Percentiles rank a stretch among this genome's conserved stretches.
Evolutionary conservation across 2,329 filamentous ascomycete genomes (phyloP).

Genomic region (Hypoxylon sp.): DNA sequence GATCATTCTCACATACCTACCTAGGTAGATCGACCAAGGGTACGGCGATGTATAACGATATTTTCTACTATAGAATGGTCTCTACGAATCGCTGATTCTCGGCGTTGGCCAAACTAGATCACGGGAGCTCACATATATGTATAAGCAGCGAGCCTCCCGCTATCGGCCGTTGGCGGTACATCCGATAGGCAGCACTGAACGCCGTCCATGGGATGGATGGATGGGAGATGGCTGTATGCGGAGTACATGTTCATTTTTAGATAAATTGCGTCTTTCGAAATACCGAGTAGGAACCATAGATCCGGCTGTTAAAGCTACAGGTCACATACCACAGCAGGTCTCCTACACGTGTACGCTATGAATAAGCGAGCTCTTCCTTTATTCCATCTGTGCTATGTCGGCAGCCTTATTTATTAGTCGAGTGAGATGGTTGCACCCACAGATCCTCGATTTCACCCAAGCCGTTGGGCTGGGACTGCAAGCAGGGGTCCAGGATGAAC

Average conservation of each 20-base stretch:
- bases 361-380: constrained; percentile 33
- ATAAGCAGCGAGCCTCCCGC: constrained; percentile 23
- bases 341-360: constrained; percentile 25
- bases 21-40: background rate
- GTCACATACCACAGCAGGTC: constrained; percentile 42
- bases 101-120: constrained; percentile 11
- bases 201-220: background rate
- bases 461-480: constrained; percentile 48
- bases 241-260: constrained; percentile 27
- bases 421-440: constrained; percentile 42
- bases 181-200: constrained; percentile 15
- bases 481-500: constrained; percentile 44
- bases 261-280: constrained; percentile 38
- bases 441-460: constrained; percentile 48
- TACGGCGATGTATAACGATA: background rate
- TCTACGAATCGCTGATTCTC: background rate
- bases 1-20: constrained; percentile 11
- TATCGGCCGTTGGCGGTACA: constrained; percentile 26
- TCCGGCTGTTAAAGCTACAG: constrained; percentile 38
- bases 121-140: constrained; percentile 28
- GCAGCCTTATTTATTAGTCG: constrained; percentile 38
- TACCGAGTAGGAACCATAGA: constrained; percentile 32
- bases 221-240: constrained; percentile 14
- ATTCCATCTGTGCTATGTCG: constrained; percentile 9
- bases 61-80: background rate